Percentiles rank a stretch among this genome's conserved stretches.
These are phyloP conservation scores for Aeminium ludgeri DNA, from an alignment of 495 filamentous ascomycete species.

Conservation along the genomic window DNA sequence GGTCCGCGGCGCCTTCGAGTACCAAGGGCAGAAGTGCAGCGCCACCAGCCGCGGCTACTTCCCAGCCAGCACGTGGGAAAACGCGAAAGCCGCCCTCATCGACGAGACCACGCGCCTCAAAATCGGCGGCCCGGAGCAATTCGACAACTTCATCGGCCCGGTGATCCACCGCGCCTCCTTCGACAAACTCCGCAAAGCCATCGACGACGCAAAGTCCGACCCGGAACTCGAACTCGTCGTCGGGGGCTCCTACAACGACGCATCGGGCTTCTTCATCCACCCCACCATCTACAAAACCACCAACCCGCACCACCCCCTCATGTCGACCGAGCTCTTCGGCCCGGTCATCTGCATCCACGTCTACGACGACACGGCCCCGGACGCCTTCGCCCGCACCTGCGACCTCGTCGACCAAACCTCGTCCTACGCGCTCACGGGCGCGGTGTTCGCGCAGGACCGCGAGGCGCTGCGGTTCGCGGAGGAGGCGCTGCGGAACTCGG, in stretches of 20 bases:
- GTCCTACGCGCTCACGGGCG: constrained; percentile 27
- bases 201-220: constrained; percentile 47
- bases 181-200: constrained; percentile 26
- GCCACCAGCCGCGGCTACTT: constrained; percentile 26
- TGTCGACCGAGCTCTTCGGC: constrained; percentile 48
- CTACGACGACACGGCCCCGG: constrained; percentile 35
- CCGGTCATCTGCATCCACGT: constrained; percentile 43
- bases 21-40: constrained; percentile 30
- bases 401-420: constrained; percentile 23
- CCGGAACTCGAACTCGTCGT: constrained; percentile 41
- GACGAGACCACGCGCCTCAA: constrained; percentile 24
- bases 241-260: constrained; percentile 43
- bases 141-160: constrained; percentile 28
- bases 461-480: constrained; percentile 22
- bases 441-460: constrained; percentile 27
- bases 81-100: constrained; percentile 22
- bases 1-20: constrained; percentile 29
- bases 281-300: constrained; percentile 49
- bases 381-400: constrained; percentile 21
- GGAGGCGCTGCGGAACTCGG: constrained; percentile 24
- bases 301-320: constrained; percentile 46
- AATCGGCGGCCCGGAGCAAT: constrained; percentile 23
- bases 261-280: constrained; percentile 48
- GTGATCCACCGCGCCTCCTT: constrained; percentile 28
- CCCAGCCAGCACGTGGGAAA: constrained; percentile 22